Evolutionary conservation across 2,329 filamentous ascomycete genomes (phyloP).

Genomic region (Monilinia polystroma): DNA sequence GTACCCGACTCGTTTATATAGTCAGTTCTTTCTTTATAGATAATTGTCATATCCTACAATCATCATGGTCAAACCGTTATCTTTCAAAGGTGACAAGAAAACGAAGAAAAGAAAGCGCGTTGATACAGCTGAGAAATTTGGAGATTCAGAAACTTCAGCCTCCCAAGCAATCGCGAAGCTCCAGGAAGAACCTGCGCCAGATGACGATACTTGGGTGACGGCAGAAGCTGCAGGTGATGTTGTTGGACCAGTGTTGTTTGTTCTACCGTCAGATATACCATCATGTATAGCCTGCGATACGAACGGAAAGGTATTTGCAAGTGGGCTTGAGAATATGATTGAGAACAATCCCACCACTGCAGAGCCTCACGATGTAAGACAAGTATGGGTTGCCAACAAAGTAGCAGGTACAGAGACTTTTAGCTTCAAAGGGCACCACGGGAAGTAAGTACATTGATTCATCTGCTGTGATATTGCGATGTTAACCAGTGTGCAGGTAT

Average conservation of each 20-base stretch:
- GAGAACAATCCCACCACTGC: slow-evolving; percentile 79
- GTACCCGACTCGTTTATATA: background rate
- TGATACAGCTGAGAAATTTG: slow-evolving; percentile 45
- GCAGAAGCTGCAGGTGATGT: slow-evolving; percentile 75
- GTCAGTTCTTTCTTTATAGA: slow-evolving; percentile 8
- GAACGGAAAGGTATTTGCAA: slow-evolving; percentile 80
- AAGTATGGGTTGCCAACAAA: slow-evolving; percentile 89
- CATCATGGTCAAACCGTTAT: slow-evolving; percentile 81
- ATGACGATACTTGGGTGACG: slow-evolving; percentile 89
- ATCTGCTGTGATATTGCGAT: background rate
- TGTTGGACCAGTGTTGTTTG: slow-evolving; percentile 76
- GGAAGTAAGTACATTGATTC: slow-evolving; percentile 55
- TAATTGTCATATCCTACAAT: slow-evolving; percentile 23
- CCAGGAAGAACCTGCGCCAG: slow-evolving; percentile 35
- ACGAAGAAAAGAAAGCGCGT: slow-evolving; percentile 85
- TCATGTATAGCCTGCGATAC: slow-evolving; percentile 82
- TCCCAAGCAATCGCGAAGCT: slow-evolving; percentile 31
- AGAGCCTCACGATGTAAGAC: slow-evolving; percentile 91
- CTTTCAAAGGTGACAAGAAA: slow-evolving; percentile 98
- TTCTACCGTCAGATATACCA: slow-evolving; percentile 71
- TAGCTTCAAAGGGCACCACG: slow-evolving; percentile 88
- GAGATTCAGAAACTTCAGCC: slow-evolving; percentile 36
- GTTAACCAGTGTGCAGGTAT: slow-evolving; percentile 55
- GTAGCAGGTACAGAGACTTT: slow-evolving; percentile 79
- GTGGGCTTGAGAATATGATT: slow-evolving; percentile 81